Conservation (phyloP, 805 yeast species). For the Saccharomycopsis sp. region DNA sequence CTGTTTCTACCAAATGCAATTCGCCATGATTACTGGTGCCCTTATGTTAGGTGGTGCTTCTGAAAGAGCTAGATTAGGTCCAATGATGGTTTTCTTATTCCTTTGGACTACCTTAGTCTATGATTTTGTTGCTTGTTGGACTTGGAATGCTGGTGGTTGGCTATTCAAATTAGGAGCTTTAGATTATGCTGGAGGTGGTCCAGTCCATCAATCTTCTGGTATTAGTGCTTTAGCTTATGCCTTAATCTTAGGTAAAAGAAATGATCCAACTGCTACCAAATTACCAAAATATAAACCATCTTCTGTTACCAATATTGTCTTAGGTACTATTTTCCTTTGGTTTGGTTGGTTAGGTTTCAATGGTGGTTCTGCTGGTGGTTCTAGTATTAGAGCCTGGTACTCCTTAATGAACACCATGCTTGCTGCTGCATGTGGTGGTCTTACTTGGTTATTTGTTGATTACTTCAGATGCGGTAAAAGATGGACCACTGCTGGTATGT, state of each 20-base stretch:
- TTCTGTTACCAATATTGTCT: constrained; percentile 77
- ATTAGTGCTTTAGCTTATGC: constrained; percentile 94
- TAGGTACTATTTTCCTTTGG: constrained; percentile 94
- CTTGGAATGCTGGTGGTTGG: constrained; percentile 96
- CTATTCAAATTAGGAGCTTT: constrained; percentile 68
- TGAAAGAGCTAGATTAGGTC: constrained; percentile 92
- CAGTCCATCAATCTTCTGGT: constrained; percentile 93
- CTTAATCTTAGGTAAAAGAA: constrained; percentile 82
- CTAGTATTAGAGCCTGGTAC: constrained; percentile 88
- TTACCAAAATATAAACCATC: constrained; percentile 92
- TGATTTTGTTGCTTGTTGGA: constrained; percentile 95
- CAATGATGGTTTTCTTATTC: constrained; percentile 92
- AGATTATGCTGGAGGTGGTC: constrained; percentile 98
- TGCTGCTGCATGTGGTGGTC: constrained; percentile 89
- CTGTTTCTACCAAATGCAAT: constrained; percentile 93
- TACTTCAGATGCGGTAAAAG: constrained; percentile 69
- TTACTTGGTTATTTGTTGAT: constrained; percentile 91
- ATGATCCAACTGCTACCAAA: constrained; percentile 61
- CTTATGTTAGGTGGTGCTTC: constrained; percentile 97
- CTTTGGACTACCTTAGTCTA: constrained; percentile 93
- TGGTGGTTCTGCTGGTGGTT: constrained; percentile 96
- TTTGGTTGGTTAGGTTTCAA: constrained; percentile 99
- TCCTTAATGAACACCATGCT: constrained; percentile 88
- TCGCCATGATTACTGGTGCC: constrained; percentile 86
- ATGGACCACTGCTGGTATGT: constrained; percentile 90